Conservation (phyloP, 1,139 yeast genomes). For the Saccharomyces hybrid region DNA sequence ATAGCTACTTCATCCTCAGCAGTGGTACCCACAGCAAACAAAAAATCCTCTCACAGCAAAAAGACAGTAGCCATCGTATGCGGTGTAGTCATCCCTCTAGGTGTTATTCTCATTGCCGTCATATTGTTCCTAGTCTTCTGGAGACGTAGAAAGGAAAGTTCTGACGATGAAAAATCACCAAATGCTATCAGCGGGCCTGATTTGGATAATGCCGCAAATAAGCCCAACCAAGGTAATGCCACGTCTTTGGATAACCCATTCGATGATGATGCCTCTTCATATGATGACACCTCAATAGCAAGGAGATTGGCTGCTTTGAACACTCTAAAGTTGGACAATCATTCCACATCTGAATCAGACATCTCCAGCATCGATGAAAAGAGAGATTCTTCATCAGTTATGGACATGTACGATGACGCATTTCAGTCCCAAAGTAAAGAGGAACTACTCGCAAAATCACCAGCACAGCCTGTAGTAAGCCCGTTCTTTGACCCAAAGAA, state of each 20-base stretch:
- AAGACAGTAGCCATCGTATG: constrained; percentile 69
- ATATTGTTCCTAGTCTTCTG: constrained; percentile 54
- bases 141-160: constrained; percentile 39
- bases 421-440: constrained; percentile 31
- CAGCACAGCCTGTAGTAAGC: constrained; percentile 10
- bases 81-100: constrained; percentile 76
- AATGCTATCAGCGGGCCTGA: constrained; percentile 32
- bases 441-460: constrained; percentile 17
- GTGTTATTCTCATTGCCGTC: constrained; percentile 41
- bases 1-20: constrained; percentile 30
- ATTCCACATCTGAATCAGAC: constrained; percentile 31
- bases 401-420: constrained; percentile 21
- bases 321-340: constrained; percentile 45
- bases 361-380: constrained; percentile 32
- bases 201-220: constrained; percentile 37
- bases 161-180: constrained; percentile 32
- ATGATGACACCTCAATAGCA: constrained; percentile 33
- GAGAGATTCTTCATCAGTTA: constrained; percentile 10
- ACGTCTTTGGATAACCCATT: constrained; percentile 29
- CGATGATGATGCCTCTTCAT: constrained; percentile 26
- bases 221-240: constrained; percentile 30
- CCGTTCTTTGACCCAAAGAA: constrained; percentile 20
- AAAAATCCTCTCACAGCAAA: constrained; percentile 28
- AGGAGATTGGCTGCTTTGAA: constrained; percentile 44
- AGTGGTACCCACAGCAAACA: constrained; percentile 18